These are phyloP conservation scores for Macadamia integrifolia DNA, from an alignment of 164 flowering plant species.

Conservation along the genomic window DNA sequence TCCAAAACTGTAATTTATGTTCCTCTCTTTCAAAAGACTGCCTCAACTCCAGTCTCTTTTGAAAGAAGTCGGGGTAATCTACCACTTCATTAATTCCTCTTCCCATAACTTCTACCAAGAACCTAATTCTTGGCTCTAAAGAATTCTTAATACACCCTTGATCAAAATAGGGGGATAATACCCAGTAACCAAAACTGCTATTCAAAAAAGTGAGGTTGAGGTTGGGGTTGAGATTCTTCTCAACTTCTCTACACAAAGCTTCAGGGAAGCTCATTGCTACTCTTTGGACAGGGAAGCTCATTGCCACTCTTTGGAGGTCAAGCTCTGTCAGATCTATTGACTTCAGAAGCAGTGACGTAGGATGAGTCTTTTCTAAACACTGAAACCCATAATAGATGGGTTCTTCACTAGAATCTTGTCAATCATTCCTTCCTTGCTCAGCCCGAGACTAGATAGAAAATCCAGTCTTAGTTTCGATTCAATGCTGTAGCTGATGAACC, in stretches of 20 bases:
- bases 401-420: constrained; percentile 67
- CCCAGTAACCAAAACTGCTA: constrained; percentile 60
- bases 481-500: constrained; percentile 93
- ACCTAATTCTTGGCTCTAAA: constrained; percentile 75
- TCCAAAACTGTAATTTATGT: constrained; percentile 41
- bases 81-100: constrained; percentile 62
- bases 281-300: constrained; percentile 62
- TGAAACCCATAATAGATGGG: constrained; percentile 88
- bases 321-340: constrained; percentile 54
- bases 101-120: constrained; percentile 78
- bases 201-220: constrained; percentile 48
- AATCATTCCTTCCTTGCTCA: constrained; percentile 62
- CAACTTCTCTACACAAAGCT: constrained; percentile 77
- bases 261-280: constrained; percentile 64
- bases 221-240: constrained; percentile 53
- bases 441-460: constrained; percentile 60
- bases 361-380: constrained; percentile 75
- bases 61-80: constrained; percentile 67
- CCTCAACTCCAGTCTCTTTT: constrained; percentile 67
- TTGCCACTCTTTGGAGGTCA: constrained; percentile 55
- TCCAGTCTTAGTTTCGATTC: constrained; percentile 68
- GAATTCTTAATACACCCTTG: constrained; percentile 82
- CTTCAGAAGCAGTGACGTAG: constrained; percentile 67
- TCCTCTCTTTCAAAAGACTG: constrained; percentile 56
- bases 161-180: constrained; percentile 84